A percentile compares a stretch with the other conserved stretches of the same genome.
phyloP scores from a whole-genome alignment of 2,329 filamentous ascomycete species.

The Domatiomyces globalis region DNA sequence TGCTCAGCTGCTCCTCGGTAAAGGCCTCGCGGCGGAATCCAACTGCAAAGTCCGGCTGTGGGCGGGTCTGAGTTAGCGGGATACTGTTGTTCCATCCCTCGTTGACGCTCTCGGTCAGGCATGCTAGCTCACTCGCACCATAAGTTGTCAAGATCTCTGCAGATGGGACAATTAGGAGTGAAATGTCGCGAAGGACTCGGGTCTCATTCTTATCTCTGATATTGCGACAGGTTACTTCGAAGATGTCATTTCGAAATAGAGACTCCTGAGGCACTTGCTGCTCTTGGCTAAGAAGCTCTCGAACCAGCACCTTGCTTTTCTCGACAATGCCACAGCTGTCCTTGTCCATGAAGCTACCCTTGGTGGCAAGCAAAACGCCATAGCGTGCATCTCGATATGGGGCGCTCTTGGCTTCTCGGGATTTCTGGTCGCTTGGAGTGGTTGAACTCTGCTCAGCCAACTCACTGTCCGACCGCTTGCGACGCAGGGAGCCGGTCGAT shows the following conservation, averaged over 20 bases:
- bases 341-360: constrained; percentile 15
- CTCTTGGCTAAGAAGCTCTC: constrained; percentile 1
- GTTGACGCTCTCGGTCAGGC: constrained; percentile 24
- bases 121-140: constrained; percentile 18
- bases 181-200: constrained; percentile 25
- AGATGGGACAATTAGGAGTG: constrained; percentile 25
- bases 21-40: constrained; percentile 25
- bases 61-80: constrained; percentile 19
- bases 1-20: constrained; percentile 23
- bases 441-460: constrained; percentile 8
- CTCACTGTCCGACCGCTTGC: constrained; percentile 14
- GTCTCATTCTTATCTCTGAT: constrained; percentile 24
- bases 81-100: constrained; percentile 23
- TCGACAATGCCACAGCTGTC: background rate
- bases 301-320: constrained; percentile 10
- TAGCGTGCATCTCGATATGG: constrained; percentile 13
- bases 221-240: constrained; percentile 21
- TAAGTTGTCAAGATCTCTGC: constrained; percentile 20
- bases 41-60: constrained; percentile 27
- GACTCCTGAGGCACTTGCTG: constrained; percentile 14
- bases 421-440: constrained; percentile 17
- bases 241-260: constrained; percentile 24
- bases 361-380: constrained; percentile 8
- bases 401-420: constrained; percentile 12
- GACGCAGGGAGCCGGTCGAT: constrained; percentile 10